These are phyloP conservation scores for Microsporum ferrugineum DNA, from an alignment of 2,329 filamentous ascomycete genomes.

Conservation along the genomic window DNA sequence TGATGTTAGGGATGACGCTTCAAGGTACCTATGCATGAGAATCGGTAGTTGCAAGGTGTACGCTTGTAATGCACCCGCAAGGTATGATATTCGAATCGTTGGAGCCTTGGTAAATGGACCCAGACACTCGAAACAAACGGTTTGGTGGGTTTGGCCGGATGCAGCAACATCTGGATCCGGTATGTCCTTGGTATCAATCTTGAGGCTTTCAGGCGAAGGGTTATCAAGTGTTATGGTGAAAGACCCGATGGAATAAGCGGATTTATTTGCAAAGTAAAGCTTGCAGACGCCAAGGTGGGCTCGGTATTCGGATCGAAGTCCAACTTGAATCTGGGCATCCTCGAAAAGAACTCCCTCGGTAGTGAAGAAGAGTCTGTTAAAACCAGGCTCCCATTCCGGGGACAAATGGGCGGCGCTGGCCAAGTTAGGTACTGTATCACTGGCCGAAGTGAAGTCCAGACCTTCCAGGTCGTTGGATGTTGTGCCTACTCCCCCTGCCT, in stretches of 20 bases:
- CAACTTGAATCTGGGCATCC: slow-evolving; percentile 86
- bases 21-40: slow-evolving; percentile 91
- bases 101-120: slow-evolving; percentile 71
- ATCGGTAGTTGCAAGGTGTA: slow-evolving; percentile 85
- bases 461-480: slow-evolving; percentile 62
- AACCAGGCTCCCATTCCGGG: slow-evolving; percentile 88
- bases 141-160: slow-evolving; percentile 75
- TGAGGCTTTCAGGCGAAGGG: slow-evolving; percentile 51
- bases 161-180: slow-evolving; percentile 70
- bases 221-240: slow-evolving; percentile 92
- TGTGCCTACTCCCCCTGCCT: slow-evolving; percentile 27
- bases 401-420: slow-evolving; percentile 87
- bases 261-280: slow-evolving; percentile 92
- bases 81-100: slow-evolving; percentile 86
- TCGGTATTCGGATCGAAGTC: slow-evolving; percentile 84
- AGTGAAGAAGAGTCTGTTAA: slow-evolving; percentile 65
- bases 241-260: slow-evolving; percentile 68
- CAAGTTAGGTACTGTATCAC: slow-evolving; percentile 62
- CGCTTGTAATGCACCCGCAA: slow-evolving; percentile 85
- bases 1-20: slow-evolving; percentile 67
- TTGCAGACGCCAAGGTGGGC: slow-evolving; percentile 93
- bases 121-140: slow-evolving; percentile 85
- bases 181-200: slow-evolving; percentile 76
- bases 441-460: slow-evolving; percentile 56
- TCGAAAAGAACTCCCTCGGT: slow-evolving; percentile 87